Conservation (phyloP, 768 basidiomycete genomes). For the Pisolithus tinctorius region DNA sequence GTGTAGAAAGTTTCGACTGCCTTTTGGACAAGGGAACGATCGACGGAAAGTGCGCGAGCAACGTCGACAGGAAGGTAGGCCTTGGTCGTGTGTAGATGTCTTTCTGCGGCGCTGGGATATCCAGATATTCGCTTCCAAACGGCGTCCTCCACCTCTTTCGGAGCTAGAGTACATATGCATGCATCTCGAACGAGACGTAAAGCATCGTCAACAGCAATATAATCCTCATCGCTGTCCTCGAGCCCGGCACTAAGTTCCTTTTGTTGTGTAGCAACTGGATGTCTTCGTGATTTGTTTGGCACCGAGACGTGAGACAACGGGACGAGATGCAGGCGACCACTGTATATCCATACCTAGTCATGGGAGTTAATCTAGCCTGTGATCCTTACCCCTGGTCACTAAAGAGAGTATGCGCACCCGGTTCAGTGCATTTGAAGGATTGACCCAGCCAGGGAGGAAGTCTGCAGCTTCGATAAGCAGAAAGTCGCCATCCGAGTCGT, state of each 20-base stretch:
- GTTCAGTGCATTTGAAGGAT: slow-evolving; percentile 86
- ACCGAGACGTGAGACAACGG: slow-evolving; percentile 72
- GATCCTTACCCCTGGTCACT: slow-evolving; percentile 25
- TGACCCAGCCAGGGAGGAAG: slow-evolving; percentile 82
- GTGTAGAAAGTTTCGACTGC: slow-evolving; percentile 94
- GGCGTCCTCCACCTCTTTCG: slow-evolving; percentile 49
- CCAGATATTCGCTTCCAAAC: slow-evolving; percentile 68
- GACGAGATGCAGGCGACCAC: slow-evolving; percentile 77
- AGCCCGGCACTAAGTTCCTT: slow-evolving; percentile 16
- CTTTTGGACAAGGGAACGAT: slow-evolving; percentile 72
- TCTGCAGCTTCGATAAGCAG: slow-evolving; percentile 95
- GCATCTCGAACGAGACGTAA: slow-evolving; percentile 53
- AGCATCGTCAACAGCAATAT: slow-evolving; percentile 56
- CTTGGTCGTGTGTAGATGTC: slow-evolving; percentile 71
- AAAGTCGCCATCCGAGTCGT: slow-evolving; percentile 94
- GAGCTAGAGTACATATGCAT: slow-evolving; percentile 50
- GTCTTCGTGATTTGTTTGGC: slow-evolving; percentile 46
- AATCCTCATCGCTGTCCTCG: slow-evolving; percentile 41
- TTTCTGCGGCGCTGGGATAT: slow-evolving; percentile 64
- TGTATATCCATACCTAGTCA: slow-evolving; percentile 86
- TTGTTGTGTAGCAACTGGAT: slow-evolving; percentile 17
- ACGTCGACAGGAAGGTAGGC: slow-evolving; percentile 78
- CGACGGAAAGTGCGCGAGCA: slow-evolving; percentile 57
- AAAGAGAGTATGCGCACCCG: slow-evolving; percentile 57
- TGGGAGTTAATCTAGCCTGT: slow-evolving; percentile 24